phyloP scores from a whole-genome alignment of 441 rosid genomes.

The Gossypium aridum region DNA sequence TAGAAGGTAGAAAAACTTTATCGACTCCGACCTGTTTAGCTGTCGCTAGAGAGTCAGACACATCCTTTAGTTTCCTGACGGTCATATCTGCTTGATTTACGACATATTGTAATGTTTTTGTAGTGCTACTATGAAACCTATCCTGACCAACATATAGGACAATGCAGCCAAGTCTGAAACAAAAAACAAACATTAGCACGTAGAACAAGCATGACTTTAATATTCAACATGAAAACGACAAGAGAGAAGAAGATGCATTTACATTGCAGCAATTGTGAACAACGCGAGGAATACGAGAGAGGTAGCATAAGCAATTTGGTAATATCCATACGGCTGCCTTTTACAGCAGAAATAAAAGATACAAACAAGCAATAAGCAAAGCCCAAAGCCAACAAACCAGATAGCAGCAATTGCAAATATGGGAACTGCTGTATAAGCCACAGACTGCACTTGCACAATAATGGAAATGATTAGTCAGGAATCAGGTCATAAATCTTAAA shows the following conservation, averaged over 20 bases:
- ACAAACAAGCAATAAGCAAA: conserved; percentile 43
- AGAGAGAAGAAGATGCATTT: background rate
- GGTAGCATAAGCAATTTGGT: conserved; percentile 52
- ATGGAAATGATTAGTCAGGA: conserved; percentile 11
- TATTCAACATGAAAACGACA: background rate
- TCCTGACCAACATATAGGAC: conserved; percentile 74
- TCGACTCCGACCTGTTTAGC: conserved; percentile 68
- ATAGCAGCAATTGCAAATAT: conserved; percentile 48
- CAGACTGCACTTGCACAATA: conserved; percentile 59
- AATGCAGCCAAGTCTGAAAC: conserved; percentile 66
- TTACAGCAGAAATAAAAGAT: conserved; percentile 44
- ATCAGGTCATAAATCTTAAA: background rate
- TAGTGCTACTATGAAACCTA: conserved; percentile 58
- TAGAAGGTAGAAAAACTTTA: conserved; percentile 59
- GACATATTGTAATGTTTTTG: conserved; percentile 58
- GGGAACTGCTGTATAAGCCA: conserved; percentile 67
- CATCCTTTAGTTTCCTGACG: conserved; percentile 44
- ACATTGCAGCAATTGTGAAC: conserved; percentile 69
- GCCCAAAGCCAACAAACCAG: conserved; percentile 76
- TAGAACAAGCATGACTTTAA: background rate
- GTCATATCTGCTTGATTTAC: conserved; percentile 67
- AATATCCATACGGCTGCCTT: conserved; percentile 55
- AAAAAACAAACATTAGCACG: conserved; percentile 3
- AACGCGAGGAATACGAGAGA: conserved; percentile 64
- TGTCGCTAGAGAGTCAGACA: conserved; percentile 57